Conservation (phyloP, 1,139 yeast species). For the Kazachstania sp. region DNA sequence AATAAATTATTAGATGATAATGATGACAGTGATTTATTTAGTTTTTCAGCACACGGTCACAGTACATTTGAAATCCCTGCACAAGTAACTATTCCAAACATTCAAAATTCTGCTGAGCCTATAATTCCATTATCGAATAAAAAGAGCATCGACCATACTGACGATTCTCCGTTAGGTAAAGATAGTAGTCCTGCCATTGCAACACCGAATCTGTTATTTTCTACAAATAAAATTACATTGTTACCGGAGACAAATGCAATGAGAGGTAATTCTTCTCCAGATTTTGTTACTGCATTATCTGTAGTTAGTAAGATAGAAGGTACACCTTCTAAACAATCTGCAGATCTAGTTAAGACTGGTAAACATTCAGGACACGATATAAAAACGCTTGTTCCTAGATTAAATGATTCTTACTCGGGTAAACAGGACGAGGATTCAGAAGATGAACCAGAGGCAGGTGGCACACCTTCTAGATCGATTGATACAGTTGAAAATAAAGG, state of each 20-base stretch:
- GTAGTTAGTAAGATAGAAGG: background rate
- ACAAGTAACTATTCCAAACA: background rate
- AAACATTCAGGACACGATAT: no score
- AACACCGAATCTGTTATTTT: background rate
- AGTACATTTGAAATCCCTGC: conserved; percentile 26
- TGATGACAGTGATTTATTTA: conserved; percentile 29
- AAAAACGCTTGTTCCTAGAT: no score
- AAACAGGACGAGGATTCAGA: no score
- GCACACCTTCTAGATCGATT: background rate
- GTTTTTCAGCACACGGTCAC: conserved; percentile 26
- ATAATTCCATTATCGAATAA: background rate
- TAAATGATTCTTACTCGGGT: no score
- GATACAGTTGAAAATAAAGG: background rate
- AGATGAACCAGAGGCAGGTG: background rate
- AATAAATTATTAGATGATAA: conserved; percentile 27
- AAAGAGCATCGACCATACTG: background rate
- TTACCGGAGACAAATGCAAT: background rate
- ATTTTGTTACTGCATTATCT: conserved; percentile 4
- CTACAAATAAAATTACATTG: background rate
- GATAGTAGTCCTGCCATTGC: background rate
- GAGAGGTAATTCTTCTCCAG: conserved; percentile 4
- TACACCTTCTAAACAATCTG: background rate
- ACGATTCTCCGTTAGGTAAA: background rate
- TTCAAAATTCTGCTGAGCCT: background rate
- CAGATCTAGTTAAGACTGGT: background rate